phyloP scores from a whole-genome alignment of 495 filamentous ascomycete genomes.

The Trichoderma erinaceum region DNA sequence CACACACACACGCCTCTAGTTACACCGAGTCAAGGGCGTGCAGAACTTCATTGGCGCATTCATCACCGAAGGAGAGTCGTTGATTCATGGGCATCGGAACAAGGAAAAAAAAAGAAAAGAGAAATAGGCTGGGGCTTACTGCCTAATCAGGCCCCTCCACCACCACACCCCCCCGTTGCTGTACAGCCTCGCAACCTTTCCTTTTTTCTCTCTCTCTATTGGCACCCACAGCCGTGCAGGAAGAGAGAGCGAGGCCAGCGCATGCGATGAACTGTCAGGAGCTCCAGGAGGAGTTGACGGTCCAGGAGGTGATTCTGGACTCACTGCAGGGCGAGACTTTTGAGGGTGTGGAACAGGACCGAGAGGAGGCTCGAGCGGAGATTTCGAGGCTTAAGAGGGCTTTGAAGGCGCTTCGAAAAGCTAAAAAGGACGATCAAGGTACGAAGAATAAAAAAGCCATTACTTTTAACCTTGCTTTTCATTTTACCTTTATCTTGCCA shows the following conservation, averaged over 20 bases:
- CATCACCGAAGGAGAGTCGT: no score
- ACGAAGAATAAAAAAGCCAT: neutral
- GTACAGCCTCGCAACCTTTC: neutral
- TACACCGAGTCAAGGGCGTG: no score
- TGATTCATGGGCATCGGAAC: no score
- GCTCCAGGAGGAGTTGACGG: constrained; percentile 31
- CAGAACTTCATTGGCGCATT: no score
- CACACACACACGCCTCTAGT: no score
- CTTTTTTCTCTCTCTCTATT: neutral
- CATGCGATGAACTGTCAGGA: constrained; percentile 20
- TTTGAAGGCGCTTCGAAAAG: neutral
- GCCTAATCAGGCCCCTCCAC: no score
- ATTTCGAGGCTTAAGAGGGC: constrained; percentile 14
- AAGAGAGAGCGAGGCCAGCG: neutral
- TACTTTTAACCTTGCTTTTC: no score
- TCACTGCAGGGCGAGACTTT: constrained; percentile 30
- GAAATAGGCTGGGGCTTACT: no score
- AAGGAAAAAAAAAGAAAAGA: no score
- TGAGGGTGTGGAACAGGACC: constrained; percentile 20
- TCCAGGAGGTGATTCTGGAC: constrained; percentile 37
- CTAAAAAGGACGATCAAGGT: neutral
- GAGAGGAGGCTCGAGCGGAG: neutral
- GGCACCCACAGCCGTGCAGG: neutral
- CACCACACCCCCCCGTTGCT: neutral
- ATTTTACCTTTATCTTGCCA: no score